phyloP scores from a whole-genome alignment of 768 basidiomycete genomes.

The Hydnum rufescens region DNA sequence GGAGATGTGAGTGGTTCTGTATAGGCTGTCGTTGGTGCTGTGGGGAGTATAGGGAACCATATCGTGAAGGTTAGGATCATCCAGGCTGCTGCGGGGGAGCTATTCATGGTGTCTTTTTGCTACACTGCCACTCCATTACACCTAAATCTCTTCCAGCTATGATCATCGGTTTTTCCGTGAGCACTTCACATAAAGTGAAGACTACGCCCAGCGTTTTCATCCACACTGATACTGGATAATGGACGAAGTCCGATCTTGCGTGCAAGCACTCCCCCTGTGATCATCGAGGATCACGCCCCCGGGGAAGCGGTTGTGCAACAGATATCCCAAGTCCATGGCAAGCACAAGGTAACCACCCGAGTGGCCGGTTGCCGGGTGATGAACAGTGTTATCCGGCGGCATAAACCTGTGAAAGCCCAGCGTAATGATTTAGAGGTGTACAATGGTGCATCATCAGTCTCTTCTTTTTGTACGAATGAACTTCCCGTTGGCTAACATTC shows the following conservation, averaged over 20 bases:
- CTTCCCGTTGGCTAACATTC: background rate
- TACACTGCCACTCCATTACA: background rate
- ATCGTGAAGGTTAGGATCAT: slow-evolving; percentile 63
- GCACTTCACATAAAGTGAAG: slow-evolving; percentile 44
- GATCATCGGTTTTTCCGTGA: slow-evolving; percentile 80
- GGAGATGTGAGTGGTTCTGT: slow-evolving; percentile 96
- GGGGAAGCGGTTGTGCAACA: slow-evolving; percentile 82
- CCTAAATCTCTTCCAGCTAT: slow-evolving; percentile 14
- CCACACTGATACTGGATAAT: slow-evolving; percentile 74
- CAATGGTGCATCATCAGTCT: slow-evolving; percentile 22
- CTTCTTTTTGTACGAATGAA: background rate
- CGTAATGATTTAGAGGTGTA: slow-evolving; percentile 41
- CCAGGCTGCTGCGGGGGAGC: slow-evolving; percentile 74
- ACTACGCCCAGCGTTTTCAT: slow-evolving; percentile 69
- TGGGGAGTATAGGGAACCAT: slow-evolving; percentile 82
- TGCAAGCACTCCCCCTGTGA: slow-evolving; percentile 63
- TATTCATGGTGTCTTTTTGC: slow-evolving; percentile 39
- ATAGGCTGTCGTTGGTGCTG: slow-evolving; percentile 75
- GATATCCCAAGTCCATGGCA: slow-evolving; percentile 66
- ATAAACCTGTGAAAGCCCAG: slow-evolving; percentile 49
- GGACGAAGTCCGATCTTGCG: slow-evolving; percentile 56
- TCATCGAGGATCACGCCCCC: slow-evolving; percentile 55
- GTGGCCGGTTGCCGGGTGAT: slow-evolving; percentile 84
- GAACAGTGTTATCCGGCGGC: slow-evolving; percentile 62
- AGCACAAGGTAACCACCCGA: slow-evolving; percentile 43